These are phyloP conservation scores for Starmerella powellii DNA, from an alignment of 805 yeast genomes.

Conservation along the genomic window DNA sequence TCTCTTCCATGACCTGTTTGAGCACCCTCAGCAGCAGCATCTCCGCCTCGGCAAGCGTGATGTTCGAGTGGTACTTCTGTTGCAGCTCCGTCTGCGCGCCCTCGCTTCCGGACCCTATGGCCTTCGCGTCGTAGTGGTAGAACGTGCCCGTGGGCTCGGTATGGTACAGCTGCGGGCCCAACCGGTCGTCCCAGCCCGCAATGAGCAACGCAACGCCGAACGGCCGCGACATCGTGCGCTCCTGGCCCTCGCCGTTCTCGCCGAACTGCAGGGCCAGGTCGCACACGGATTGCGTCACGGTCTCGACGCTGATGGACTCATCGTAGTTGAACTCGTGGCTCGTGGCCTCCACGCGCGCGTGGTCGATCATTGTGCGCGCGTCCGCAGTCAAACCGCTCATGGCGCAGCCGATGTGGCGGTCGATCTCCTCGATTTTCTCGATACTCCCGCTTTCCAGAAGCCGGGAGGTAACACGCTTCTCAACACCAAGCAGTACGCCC, in stretches of 20 bases:
- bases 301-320: constrained; percentile 83
- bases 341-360: constrained; percentile 74
- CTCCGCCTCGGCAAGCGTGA: constrained; percentile 89
- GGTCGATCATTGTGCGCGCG: constrained; percentile 97
- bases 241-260: constrained; percentile 85
- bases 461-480: constrained; percentile 89
- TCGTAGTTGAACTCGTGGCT: constrained; percentile 84
- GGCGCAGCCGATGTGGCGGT: constrained; percentile 91
- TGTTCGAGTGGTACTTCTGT: constrained; percentile 81
- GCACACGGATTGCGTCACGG: constrained; percentile 91
- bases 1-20: constrained; percentile 98
- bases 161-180: constrained; percentile 90
- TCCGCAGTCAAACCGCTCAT: constrained; percentile 98
- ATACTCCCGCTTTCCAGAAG: constrained; percentile 83
- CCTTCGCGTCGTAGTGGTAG: constrained; percentile 95
- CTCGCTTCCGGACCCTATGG: constrained; percentile 97
- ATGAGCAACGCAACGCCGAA: constrained; percentile 95
- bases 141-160: constrained; percentile 99
- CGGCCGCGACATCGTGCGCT: constrained; percentile 92
- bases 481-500: constrained; percentile 94
- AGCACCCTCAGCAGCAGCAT: constrained; percentile 72
- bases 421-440: constrained; percentile 92
- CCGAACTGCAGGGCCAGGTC: constrained; percentile 94
- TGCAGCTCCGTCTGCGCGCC: constrained; percentile 98
- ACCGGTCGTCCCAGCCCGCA: constrained; percentile 81